phyloP scores from a whole-genome alignment of 208 protist species.

The Crithidia expoeki region DNA sequence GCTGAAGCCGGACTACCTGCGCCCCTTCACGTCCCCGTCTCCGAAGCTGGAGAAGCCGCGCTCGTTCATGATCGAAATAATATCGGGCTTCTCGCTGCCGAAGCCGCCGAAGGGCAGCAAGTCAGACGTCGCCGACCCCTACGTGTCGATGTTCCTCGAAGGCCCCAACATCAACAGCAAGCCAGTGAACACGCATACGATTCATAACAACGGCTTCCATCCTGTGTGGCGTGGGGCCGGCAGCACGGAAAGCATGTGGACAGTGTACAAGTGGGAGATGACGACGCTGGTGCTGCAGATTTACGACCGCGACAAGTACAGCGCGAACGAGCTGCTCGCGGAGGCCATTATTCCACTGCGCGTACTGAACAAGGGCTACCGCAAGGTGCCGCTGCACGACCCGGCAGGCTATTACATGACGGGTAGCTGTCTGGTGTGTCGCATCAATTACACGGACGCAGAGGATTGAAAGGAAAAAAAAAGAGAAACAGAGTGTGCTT shows the following conservation, averaged over 20 bases:
- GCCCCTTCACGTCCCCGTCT: conserved; percentile 16
- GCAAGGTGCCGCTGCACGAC: conserved; percentile 61
- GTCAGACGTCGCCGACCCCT: conserved; percentile 64
- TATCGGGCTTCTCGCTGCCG: conserved; percentile 76
- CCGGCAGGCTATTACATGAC: conserved; percentile 39
- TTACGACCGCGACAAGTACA: conserved; percentile 63
- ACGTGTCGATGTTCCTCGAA: conserved; percentile 57
- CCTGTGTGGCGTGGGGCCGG: conserved; percentile 67
- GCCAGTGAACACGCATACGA: conserved; percentile 36
- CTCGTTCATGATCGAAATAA: conserved; percentile 57
- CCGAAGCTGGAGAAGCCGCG: conserved; percentile 23
- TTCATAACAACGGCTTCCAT: conserved; percentile 79
- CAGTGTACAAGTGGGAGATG: conserved; percentile 51
- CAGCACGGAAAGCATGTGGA: conserved; percentile 48
- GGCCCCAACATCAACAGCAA: conserved; percentile 42
- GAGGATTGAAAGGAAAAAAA: not conserved
- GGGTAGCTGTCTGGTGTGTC: conserved; percentile 56
- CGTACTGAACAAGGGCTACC: conserved; percentile 55
- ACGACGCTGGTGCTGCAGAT: conserved; percentile 73
- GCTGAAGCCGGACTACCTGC: conserved; percentile 88
- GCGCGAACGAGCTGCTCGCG: conserved; percentile 41
- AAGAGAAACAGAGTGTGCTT: no score
- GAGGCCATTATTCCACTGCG: conserved; percentile 65
- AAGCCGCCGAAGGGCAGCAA: conserved; percentile 47
- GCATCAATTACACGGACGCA: conserved; percentile 22